Conservation (phyloP, 495 filamentous ascomycete genomes). For the Opeltia flavorubescens region DNA sequence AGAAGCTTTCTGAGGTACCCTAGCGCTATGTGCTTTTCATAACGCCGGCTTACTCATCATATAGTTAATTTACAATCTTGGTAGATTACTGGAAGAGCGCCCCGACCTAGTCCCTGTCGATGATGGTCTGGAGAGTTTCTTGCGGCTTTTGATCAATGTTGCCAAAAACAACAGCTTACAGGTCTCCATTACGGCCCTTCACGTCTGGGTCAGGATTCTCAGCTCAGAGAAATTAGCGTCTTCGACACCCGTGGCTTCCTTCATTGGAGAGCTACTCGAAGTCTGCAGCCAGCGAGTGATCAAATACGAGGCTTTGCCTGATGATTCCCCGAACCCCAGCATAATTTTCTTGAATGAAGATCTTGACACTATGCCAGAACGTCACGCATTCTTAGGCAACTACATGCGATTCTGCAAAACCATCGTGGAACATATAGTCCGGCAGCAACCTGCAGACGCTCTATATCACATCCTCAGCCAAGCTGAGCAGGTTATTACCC, state of each 20-base stretch:
- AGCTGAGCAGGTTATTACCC: conserved; percentile 57
- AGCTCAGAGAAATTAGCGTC: conserved; percentile 48
- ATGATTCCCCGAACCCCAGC: conserved; percentile 65
- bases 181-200: conserved; percentile 84
- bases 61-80: conserved; percentile 72
- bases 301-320: conserved; percentile 71
- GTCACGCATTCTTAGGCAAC: conserved; percentile 94
- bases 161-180: conserved; percentile 75
- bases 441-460: conserved; percentile 66
- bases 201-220: conserved; percentile 73
- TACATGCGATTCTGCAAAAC: conserved; percentile 80
- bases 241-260: conserved; percentile 48
- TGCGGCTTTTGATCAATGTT: conserved; percentile 65
- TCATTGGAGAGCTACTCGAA: conserved; percentile 64
- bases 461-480: conserved; percentile 70
- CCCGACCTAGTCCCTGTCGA: conserved; percentile 43
- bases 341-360: conserved; percentile 77
- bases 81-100: conserved; percentile 67
- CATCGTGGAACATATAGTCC: conserved; percentile 71
- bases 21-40: not conserved
- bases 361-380: conserved; percentile 85
- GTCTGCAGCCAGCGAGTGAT: conserved; percentile 63
- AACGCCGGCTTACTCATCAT: conserved; percentile 3
- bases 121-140: conserved; percentile 58
- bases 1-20: conserved; percentile 81